Evolutionary conservation across 2,329 filamentous ascomycete species (phyloP).

Genomic region (Cryphonectria japonica): DNA sequence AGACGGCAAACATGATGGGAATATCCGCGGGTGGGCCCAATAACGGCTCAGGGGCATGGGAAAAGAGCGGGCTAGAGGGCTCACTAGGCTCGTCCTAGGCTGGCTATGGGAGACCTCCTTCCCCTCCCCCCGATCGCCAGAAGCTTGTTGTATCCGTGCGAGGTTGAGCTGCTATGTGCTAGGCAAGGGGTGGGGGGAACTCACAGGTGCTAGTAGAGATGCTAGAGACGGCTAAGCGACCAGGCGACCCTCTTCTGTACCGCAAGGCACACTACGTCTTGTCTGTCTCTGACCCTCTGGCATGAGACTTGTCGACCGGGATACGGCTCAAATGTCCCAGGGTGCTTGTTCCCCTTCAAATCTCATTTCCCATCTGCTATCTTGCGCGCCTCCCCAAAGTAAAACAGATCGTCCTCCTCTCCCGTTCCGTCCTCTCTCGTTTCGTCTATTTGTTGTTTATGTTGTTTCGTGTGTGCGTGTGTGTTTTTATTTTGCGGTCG

Average conservation of each 20-base stretch:
- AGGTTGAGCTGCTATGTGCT: background rate
- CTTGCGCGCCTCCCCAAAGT: background rate
- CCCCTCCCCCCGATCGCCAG: background rate
- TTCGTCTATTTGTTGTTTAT: background rate
- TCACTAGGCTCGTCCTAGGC: background rate
- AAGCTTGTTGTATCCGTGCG: background rate
- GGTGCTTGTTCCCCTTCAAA: background rate
- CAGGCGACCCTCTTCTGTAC: background rate
- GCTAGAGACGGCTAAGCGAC: background rate
- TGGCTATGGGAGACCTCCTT: background rate
- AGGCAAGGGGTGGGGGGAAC: too few species aligned
- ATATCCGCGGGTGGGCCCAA: constrained; percentile 14
- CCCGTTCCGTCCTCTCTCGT: background rate
- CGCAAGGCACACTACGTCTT: background rate
- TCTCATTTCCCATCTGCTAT: constrained; percentile 2
- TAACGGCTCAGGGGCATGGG: constrained; percentile 5
- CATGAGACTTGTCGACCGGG: background rate
- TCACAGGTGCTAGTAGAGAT: background rate
- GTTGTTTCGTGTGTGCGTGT: background rate
- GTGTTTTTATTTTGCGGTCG: background rate
- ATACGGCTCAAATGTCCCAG: background rate
- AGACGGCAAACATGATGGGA: background rate
- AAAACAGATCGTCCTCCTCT: background rate
- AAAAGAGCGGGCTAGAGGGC: background rate
- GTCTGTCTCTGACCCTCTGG: constrained; percentile 1